phyloP scores from a whole-genome alignment of 257 asterid genomes.

The Capsicum rhomboideum region DNA sequence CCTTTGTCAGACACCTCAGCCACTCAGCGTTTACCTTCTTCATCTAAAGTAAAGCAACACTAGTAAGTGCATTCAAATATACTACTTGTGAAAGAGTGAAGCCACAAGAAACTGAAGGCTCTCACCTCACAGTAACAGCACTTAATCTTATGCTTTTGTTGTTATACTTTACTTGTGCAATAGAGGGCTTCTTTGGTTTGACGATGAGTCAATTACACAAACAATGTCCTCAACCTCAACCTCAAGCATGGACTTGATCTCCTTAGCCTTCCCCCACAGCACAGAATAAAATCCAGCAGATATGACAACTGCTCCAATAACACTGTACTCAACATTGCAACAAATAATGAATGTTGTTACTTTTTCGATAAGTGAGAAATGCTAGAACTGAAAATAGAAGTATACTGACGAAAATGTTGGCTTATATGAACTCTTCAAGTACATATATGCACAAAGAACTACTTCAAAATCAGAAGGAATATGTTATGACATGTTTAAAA shows the following conservation, averaged over 20 bases:
- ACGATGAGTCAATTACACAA: background rate
- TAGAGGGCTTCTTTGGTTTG: background rate
- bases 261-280: slow-evolving; percentile 20
- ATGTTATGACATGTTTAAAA: background rate
- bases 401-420: background rate
- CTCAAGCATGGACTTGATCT: background rate
- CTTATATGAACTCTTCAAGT: background rate
- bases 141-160: background rate
- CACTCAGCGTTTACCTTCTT: background rate
- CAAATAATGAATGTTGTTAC: background rate
- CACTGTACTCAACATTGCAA: background rate
- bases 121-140: background rate
- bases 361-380: background rate
- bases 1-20: background rate
- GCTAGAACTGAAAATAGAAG: background rate
- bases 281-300: slow-evolving; percentile 20
- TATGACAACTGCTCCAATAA: slow-evolving; percentile 11
- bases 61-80: background rate
- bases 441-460: too few species aligned
- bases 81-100: background rate
- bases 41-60: background rate
- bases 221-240: background rate
- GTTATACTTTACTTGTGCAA: background rate
- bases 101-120: background rate
- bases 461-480: background rate